These are phyloP conservation scores for Dioszegia crocea DNA, from an alignment of 768 basidiomycete genomes.

Conservation along the genomic window DNA sequence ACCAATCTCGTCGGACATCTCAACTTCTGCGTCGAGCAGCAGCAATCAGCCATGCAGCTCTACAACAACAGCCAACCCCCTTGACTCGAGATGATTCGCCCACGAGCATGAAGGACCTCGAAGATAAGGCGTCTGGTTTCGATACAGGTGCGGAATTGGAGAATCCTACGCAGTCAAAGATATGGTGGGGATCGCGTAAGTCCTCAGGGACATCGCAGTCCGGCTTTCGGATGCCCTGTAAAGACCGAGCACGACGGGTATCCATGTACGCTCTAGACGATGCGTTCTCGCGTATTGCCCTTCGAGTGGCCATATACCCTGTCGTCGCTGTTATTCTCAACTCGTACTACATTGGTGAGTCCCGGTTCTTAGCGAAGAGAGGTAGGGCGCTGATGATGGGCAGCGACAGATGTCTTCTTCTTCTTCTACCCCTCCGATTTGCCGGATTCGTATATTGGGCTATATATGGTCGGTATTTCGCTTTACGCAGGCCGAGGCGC, in stretches of 20 bases:
- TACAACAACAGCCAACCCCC: neutral
- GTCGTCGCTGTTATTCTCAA: neutral
- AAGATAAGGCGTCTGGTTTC: no score
- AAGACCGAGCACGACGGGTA: neutral
- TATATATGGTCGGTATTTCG: neutral
- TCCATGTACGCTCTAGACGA: conserved; percentile 7
- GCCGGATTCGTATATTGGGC: neutral
- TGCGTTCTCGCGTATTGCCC: neutral
- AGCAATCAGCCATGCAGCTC: neutral
- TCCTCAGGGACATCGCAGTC: neutral
- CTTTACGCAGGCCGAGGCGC: conserved; percentile 2
- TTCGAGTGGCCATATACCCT: conserved; percentile 1
- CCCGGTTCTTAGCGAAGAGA: neutral
- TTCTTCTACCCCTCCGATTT: neutral
- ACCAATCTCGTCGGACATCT: conserved; percentile 2
- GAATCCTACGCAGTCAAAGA: no score
- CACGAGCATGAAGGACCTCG: no score
- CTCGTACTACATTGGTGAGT: neutral
- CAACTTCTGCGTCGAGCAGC: neutral
- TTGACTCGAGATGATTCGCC: neutral
- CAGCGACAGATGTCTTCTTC: neutral
- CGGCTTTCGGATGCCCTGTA: neutral
- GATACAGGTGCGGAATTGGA: no score
- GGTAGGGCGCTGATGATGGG: neutral
- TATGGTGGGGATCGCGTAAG: neutral